Conservation (phyloP, 202 grass and related monocot genomes). For the Bolboschoenoplectus hybrid region DNA sequence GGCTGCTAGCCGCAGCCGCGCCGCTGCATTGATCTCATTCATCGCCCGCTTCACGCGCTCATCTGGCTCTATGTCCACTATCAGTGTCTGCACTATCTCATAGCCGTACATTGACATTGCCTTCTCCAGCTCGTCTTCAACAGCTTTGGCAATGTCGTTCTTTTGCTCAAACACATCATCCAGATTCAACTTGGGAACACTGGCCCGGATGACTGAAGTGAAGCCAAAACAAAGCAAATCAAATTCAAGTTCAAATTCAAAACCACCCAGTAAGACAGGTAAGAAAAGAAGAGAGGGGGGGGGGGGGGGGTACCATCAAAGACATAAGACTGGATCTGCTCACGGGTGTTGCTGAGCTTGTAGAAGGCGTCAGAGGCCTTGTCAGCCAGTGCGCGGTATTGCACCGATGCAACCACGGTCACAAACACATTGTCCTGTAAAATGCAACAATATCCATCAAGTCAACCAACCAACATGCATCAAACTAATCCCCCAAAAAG, state of each 20-base stretch:
- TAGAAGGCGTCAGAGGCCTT: constrained; percentile 91
- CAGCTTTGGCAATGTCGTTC: constrained; percentile 75
- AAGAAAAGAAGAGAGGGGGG: not conserved
- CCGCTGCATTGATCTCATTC: constrained; percentile 92
- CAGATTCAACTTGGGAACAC: constrained; percentile 82
- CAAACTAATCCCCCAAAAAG: too few relatives aligned
- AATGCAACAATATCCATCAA: not conserved
- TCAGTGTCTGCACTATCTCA: constrained; percentile 82
- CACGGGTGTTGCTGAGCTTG: constrained; percentile 79
- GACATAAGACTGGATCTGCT: constrained; percentile 94
- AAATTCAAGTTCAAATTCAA: not conserved
- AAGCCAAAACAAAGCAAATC: not conserved
- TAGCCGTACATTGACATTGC: constrained; percentile 87
- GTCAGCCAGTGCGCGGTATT: constrained; percentile 73
- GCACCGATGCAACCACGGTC: constrained; percentile 87
- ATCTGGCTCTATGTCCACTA: constrained; percentile 86
- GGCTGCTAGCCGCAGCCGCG: constrained; percentile 66
- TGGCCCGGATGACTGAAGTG: constrained; percentile 70
- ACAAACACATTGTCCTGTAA: constrained; percentile 93
- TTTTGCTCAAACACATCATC: constrained; percentile 86
- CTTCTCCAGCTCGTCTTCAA: constrained; percentile 87
- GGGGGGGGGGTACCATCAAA: constrained; percentile 66
- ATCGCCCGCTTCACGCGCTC: constrained; percentile 78
- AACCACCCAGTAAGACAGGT: not conserved
- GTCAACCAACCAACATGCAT: not conserved